Evolutionary conservation across 2,329 filamentous ascomycete species (phyloP), one percentile per base, ranked within the genome.

Genomic region (Arachnopeziza araneosa): DNA sequence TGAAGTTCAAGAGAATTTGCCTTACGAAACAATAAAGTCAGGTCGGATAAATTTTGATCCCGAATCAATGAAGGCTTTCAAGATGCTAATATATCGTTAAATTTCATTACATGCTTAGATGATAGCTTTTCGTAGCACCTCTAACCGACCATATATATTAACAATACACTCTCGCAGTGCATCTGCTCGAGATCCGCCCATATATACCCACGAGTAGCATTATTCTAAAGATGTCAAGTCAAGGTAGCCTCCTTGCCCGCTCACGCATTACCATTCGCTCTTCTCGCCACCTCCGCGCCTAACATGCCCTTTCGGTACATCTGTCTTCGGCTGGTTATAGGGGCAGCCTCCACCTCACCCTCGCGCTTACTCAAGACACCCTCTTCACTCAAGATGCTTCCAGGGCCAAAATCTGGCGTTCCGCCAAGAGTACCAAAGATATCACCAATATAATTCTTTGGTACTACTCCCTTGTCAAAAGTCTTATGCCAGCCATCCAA

Each of bases 401-500:
- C 64, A 0, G 79, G 79, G 0, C 87, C 87, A 71, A 89, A 90
- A 69, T 88, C 84, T 0, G 87, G 86, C 50, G 74, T 71, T 1
- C 86, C 87, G 1, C 86, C 87, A 3, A 91, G 74, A 10, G 82
- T 86, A 17, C 86, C 88, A 65, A 90, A 86, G 57, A 91, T 86
- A 68, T 90, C 87, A 6, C 87, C 87, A 48, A 90, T 75, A 67
- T 91, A 91, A 67, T 90, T 90, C 1, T 70, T 75, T 0, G 86
- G 75, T 62, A 75, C 70, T 49, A 91, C 73, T 2, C 88, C 88
- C 1, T 70, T 64, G 44, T 76, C 73, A 66, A 86, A 91, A 0
- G 75, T 84, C 17, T 71, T 70, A 50, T 85, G 75, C 88, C 88
- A 91, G 3, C 76, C 79, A 0, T 71, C 60, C 14, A 90, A 60